Percentiles rank a stretch among this genome's conserved stretches.
Evolutionary conservation across 768 basidiomycete species (phyloP).

Genomic region (Mrakia blollopis): DNA sequence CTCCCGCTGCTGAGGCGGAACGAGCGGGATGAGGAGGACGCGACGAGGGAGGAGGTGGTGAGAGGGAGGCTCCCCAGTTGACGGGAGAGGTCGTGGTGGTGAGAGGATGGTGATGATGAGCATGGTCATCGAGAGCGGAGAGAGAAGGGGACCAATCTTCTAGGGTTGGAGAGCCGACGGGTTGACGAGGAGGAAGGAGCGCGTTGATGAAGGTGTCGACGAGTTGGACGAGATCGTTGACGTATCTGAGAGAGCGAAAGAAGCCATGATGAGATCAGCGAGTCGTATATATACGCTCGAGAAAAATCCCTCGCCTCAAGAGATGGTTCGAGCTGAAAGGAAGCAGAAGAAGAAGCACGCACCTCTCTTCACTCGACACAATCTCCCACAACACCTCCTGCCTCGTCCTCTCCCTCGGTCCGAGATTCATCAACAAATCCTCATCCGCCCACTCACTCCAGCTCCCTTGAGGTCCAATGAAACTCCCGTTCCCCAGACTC

Average conservation of each 20-base stretch:
- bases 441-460: constrained; percentile 96
- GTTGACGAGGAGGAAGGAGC: constrained; percentile 74
- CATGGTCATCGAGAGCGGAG: constrained; percentile 29
- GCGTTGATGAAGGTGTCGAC: constrained; percentile 90
- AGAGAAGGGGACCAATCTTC: constrained; percentile 35
- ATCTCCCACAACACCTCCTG: constrained; percentile 98
- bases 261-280: no score
- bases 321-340: not conserved
- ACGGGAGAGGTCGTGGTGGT: constrained; percentile 44
- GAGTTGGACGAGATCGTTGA: constrained; percentile 81
- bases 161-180: constrained; percentile 39
- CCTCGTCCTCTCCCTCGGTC: constrained; percentile 87
- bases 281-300: no score
- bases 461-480: constrained; percentile 56
- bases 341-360: constrained; percentile 38
- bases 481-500: constrained; percentile 43
- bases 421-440: constrained; percentile 85
- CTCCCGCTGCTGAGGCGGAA: not conserved
- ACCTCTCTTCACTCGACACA: constrained; percentile 92
- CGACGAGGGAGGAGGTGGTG: not conserved
- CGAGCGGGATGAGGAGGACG: not conserved
- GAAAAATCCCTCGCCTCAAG: not conserved
- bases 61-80: constrained; percentile 1
- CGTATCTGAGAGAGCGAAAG: constrained; percentile 68
- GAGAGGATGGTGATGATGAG: constrained; percentile 47